A percentile compares a stretch with the other conserved stretches of the same genome.
Evolutionary conservation across 805 yeast species (phyloP).

Genomic region (Candida easanensis): DNA sequence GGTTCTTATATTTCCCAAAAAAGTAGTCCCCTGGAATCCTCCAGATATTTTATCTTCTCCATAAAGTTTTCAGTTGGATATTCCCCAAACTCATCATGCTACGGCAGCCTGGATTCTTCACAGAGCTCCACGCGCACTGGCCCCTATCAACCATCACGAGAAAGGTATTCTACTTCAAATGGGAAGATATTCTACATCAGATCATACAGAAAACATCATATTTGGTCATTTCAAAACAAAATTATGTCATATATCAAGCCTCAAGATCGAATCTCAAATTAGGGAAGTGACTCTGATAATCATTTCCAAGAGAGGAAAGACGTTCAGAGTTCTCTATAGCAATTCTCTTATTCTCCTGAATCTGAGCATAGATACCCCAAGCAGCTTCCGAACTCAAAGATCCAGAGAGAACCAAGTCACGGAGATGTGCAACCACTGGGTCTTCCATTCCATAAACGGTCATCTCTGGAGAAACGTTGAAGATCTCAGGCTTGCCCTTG

Average conservation of each 20-base stretch:
- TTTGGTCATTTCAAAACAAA: too few relatives aligned
- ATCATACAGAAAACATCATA: too few relatives aligned
- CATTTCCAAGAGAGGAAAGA: background rate
- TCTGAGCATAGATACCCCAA: background rate
- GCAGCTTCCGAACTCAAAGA: slow-evolving; percentile 2
- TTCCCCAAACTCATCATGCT: too few relatives aligned
- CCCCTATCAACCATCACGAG: too few relatives aligned
- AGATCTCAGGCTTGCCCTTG: background rate
- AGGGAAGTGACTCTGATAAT: background rate
- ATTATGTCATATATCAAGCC: background rate
- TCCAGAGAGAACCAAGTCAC: slow-evolving; percentile 6
- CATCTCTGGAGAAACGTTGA: background rate
- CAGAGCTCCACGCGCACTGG: too few relatives aligned
- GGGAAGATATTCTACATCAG: too few relatives aligned
- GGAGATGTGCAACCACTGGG: slow-evolving; percentile 1
- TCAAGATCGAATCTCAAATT: background rate
- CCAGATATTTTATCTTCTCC: too few relatives aligned
- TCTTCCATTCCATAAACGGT: background rate
- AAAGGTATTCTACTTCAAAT: too few relatives aligned
- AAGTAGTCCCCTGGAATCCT: too few relatives aligned
- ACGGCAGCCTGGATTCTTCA: too few relatives aligned
- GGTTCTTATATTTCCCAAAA: too few relatives aligned
- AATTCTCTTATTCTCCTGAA: background rate
- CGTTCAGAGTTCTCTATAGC: background rate
- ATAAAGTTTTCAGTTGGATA: too few relatives aligned